Conservation (phyloP, 2,329 filamentous ascomycete genomes). For the Pseudopithomyces chartarum region DNA sequence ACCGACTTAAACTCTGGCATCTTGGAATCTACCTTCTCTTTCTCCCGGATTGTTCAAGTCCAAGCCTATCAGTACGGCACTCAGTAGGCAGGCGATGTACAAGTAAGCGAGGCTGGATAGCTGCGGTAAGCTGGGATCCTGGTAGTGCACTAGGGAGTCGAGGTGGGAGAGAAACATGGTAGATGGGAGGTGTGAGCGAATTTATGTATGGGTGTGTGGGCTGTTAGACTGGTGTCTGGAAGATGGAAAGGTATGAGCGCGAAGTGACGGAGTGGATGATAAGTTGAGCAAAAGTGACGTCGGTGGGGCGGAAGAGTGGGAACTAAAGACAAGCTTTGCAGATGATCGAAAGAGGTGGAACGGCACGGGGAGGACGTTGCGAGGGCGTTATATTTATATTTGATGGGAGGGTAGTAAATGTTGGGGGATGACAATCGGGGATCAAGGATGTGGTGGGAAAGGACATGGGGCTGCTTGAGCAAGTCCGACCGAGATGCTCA, state of each 20-base stretch:
- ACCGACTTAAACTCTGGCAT: constrained; percentile 33
- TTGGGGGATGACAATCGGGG: too few relatives aligned
- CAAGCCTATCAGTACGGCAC: constrained; percentile 29
- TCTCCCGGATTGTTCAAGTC: constrained; percentile 11
- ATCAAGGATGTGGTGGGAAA: too few relatives aligned
- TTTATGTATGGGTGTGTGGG: neutral
- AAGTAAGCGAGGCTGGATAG: constrained; percentile 37
- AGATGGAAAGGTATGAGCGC: constrained; percentile 1
- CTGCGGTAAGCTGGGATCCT: constrained; percentile 35
- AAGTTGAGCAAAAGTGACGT: constrained; percentile 7
- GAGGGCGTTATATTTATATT: too few relatives aligned
- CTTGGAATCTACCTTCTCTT: constrained; percentile 8
- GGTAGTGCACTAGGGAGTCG: constrained; percentile 33
- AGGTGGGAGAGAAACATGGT: constrained; percentile 32
- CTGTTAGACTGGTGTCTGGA: neutral
- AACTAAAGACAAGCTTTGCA: constrained; percentile 2
- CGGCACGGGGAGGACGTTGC: neutral
- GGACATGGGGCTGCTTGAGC: too few relatives aligned
- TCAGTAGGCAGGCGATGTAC: constrained; percentile 33
- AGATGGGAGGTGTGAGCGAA: neutral
- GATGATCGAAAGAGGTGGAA: too few relatives aligned
- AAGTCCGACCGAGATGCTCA: too few relatives aligned
- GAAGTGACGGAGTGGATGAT: constrained; percentile 10
- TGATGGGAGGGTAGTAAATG: too few relatives aligned
- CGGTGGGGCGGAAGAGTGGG: constrained; percentile 1